Conservation (phyloP, 2,329 filamentous ascomycete genomes). For the Neopestalotiopsis sp. region DNA sequence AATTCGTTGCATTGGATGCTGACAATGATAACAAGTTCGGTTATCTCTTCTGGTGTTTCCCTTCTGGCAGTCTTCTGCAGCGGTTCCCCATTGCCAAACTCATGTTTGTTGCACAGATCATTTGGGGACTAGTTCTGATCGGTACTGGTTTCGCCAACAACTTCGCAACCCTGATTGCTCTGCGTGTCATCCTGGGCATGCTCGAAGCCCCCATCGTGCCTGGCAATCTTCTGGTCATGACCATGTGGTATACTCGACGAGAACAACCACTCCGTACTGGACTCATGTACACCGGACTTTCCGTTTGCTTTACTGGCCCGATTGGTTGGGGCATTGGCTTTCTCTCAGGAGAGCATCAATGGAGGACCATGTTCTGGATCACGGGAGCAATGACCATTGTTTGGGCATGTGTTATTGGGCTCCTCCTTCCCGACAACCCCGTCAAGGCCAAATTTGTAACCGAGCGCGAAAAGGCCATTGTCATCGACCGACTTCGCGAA, state of each 20-base stretch:
- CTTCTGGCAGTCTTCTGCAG: conserved; percentile 36
- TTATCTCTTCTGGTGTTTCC: conserved; percentile 40
- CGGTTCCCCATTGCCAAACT: conserved; percentile 41
- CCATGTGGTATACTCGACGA: conserved; percentile 36
- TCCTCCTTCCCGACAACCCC: conserved; percentile 62
- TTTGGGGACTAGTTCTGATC: conserved; percentile 35
- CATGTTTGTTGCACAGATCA: conserved; percentile 29
- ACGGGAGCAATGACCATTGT: conserved; percentile 33
- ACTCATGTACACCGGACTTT: conserved; percentile 29
- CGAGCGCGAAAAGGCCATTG: conserved; percentile 55
- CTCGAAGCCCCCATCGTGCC: conserved; percentile 37
- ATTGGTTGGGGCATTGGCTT: conserved; percentile 22
- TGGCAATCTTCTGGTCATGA: conserved; percentile 33
- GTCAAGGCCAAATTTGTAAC: conserved; percentile 57
- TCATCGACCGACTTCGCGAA: conserved; percentile 57
- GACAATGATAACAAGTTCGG: conserved; percentile 30
- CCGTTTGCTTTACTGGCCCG: conserved; percentile 18
- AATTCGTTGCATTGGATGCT: neutral
- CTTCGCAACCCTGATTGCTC: conserved; percentile 31
- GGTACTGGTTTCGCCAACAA: conserved; percentile 33
- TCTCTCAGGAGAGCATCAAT: conserved; percentile 14
- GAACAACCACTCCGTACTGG: conserved; percentile 33
- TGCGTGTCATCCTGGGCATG: conserved; percentile 35
- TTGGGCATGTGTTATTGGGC: conserved; percentile 41
- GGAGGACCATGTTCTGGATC: conserved; percentile 27